Evolutionary conservation across 805 yeast genomes (phyloP), one percentile per base, ranked within the genome.

Genomic region (Candida germanica): DNA sequence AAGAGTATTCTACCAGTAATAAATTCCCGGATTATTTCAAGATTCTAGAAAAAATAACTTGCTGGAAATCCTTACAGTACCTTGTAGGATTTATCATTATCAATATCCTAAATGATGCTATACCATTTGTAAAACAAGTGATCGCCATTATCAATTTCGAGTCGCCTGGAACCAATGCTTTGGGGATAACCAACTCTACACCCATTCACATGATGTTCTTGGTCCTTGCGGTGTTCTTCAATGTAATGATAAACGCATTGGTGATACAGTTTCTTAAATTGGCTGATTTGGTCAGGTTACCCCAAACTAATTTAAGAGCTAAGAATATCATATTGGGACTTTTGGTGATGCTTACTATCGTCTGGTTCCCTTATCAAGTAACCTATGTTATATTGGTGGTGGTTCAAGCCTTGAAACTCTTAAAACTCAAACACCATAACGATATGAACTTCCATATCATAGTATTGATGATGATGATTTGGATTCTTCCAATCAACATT

Each of bases 291-390:
- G 6, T 26, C 21, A 25, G 8, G 13, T 14, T 30, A n/a, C 36
- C 36, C 9, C 18, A 36, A 9, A 30, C 39, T 47, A 31, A 31
- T 15, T 15, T 26, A n/a, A 36, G 26, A 18, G 26, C 30, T 4
- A 41, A 37, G 17, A 15, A 24, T 6, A 27, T 36, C n/a, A 30
- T 33, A 8, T 21, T 35, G 4, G 38, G 31, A 15, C 19, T 37
- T 11, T 24, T 39, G 15, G 29, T 42, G 22, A 19, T 32, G 18
- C 38, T 34, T 20, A 47, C 43, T 2, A 12, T 38, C 9, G 22
- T 81, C 16, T 83, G 80, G 51, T 61, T 86, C 10, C 96, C 96
- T 0, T 88, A 80, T 51, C 96, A 88, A 53, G 72, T 87, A 53
- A 89, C 86, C 1, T 86, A 73, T 49, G 62, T 78, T 6, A 69